Evolutionary conservation across 805 yeast genomes (phyloP).

Genomic region (Cyberlindnera bimundalis): DNA sequence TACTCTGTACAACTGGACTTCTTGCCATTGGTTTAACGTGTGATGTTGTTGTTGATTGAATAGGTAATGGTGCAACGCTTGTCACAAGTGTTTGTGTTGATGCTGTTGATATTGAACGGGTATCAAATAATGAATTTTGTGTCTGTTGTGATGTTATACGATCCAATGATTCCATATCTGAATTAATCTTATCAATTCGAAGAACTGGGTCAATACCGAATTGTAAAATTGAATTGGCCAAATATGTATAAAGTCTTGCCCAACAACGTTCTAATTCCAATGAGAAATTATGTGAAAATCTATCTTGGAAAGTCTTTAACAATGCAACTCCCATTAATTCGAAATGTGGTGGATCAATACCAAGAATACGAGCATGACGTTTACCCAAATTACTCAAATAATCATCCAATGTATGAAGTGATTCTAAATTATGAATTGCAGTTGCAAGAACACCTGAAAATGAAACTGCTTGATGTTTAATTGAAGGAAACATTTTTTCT

Average conservation of each 20-base stretch:
- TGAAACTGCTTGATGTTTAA: slow-evolving; percentile 74
- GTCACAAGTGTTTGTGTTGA: not conserved
- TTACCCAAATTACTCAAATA: slow-evolving; percentile 64
- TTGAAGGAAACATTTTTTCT: slow-evolving; percentile 66
- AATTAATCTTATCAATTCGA: slow-evolving; percentile 29
- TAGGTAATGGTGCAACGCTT: not conserved
- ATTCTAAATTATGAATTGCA: slow-evolving; percentile 62
- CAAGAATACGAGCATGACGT: slow-evolving; percentile 70
- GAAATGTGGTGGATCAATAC: slow-evolving; percentile 65
- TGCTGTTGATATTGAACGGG: slow-evolving; percentile 11
- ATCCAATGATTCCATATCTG: slow-evolving; percentile 9
- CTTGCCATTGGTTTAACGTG: not conserved
- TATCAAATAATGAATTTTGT: slow-evolving; percentile 13
- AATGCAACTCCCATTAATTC: slow-evolving; percentile 73
- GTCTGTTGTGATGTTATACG: slow-evolving; percentile 7
- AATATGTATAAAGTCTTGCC: slow-evolving; percentile 65
- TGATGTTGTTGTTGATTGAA: not conserved
- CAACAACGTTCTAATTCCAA: slow-evolving; percentile 64
- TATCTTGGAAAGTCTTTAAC: slow-evolving; percentile 61
- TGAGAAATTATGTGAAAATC: slow-evolving; percentile 51
- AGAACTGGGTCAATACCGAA: slow-evolving; percentile 40
- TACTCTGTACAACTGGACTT: not conserved
- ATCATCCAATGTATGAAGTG: slow-evolving; percentile 52
- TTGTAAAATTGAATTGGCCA: slow-evolving; percentile 64
- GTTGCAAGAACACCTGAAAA: slow-evolving; percentile 75